These are phyloP conservation scores for Lepraria neglecta DNA, from an alignment of 495 filamentous ascomycete species.

Conservation along the genomic window DNA sequence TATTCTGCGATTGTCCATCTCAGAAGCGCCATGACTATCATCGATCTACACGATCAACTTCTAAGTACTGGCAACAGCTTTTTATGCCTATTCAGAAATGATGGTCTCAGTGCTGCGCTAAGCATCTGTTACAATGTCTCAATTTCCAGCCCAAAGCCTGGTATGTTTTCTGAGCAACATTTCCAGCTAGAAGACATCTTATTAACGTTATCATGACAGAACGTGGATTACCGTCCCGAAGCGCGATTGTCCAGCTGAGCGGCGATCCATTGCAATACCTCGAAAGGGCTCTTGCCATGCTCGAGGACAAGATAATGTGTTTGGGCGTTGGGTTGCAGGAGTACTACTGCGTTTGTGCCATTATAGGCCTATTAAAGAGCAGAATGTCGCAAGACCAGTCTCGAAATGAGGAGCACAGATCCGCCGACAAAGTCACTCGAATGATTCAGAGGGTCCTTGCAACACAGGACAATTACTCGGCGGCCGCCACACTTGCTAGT, in stretches of 20 bases:
- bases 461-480: slow-evolving; percentile 21
- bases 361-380: slow-evolving; percentile 19
- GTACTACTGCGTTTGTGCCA: slow-evolving; percentile 35
- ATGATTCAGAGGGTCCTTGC: slow-evolving; percentile 12
- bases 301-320: slow-evolving; percentile 31
- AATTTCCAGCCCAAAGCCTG: slow-evolving; percentile 1
- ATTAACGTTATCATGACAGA: neutral
- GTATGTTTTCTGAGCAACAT: neutral
- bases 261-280: slow-evolving; percentile 23
- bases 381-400: neutral
- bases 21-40: slow-evolving; percentile 13
- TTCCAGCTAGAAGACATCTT: too few species aligned
- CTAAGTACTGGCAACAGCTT: slow-evolving; percentile 9
- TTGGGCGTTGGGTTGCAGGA: slow-evolving; percentile 32
- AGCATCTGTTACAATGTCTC: slow-evolving; percentile 18
- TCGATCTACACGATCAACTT: slow-evolving; percentile 23
- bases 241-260: slow-evolving; percentile 8
- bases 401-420: slow-evolving; percentile 6
- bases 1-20: slow-evolving; percentile 17
- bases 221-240: slow-evolving; percentile 2
- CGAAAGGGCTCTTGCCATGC: slow-evolving; percentile 28
- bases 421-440: slow-evolving; percentile 4
- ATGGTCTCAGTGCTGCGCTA: slow-evolving; percentile 17
- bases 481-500: slow-evolving; percentile 21
- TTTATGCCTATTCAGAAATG: slow-evolving; percentile 14